Percentiles rank a stretch among this genome's conserved stretches.
phyloP scores from a whole-genome alignment of 305 asterid genomes.

The Fraxinus ornus region DNA sequence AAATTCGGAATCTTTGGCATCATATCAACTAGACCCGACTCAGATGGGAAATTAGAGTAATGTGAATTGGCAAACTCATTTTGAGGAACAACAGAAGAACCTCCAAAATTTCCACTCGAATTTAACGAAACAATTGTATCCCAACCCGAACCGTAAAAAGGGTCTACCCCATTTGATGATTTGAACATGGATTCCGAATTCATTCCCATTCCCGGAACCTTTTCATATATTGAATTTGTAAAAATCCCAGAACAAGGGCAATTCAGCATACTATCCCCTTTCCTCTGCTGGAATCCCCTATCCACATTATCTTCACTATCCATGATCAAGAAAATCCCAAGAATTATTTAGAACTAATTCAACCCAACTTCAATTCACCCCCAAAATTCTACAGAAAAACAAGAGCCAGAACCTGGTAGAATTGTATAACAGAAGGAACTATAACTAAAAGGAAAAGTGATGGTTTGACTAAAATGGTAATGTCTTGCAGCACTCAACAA shows the following conservation, averaged over 20 bases:
- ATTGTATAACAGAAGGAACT: constrained; percentile 23
- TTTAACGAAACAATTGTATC: constrained; percentile 60
- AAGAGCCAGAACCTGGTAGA: constrained; percentile 22
- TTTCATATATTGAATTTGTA: constrained; percentile 37
- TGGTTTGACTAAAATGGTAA: constrained; percentile 46
- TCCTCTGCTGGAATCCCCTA: constrained; percentile 44
- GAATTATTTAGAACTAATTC: constrained; percentile 26
- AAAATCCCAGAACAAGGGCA: constrained; percentile 36
- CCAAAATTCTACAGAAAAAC: constrained; percentile 27
- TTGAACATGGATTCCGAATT: constrained; percentile 43
- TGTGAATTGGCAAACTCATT: constrained; percentile 61
- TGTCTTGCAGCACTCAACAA: constrained; percentile 54
- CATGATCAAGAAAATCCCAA: constrained; percentile 38
- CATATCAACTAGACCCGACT: constrained; percentile 48
- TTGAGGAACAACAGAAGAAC: constrained; percentile 47
- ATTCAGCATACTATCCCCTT: constrained; percentile 19
- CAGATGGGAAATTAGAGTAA: constrained; percentile 56
- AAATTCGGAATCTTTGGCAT: constrained; percentile 59
- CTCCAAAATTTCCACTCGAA: constrained; percentile 49
- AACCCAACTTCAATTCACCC: constrained; percentile 27
- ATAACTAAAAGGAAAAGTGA: constrained; percentile 30
- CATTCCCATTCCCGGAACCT: constrained; percentile 42
- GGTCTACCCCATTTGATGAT: constrained; percentile 35
- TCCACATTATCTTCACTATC: constrained; percentile 49
- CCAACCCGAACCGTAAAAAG: constrained; percentile 67